Percentiles rank a stretch among this genome's conserved stretches.
Conservation (phyloP, 2,329 filamentous ascomycete species). For the Hypoxylon sp. region DNA sequence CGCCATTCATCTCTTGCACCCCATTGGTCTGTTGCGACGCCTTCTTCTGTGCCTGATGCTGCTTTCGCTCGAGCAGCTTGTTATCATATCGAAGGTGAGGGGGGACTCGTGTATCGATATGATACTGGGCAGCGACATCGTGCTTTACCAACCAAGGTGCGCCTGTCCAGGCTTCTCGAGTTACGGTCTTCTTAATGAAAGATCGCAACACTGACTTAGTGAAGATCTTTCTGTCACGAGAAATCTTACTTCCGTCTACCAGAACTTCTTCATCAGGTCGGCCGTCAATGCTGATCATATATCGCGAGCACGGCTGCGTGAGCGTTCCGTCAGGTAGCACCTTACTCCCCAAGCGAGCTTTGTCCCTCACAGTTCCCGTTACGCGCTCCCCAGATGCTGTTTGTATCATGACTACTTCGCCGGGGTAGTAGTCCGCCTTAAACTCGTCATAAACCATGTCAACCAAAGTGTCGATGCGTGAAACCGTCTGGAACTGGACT, state of each 20-base stretch:
- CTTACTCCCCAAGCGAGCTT: conserved; percentile 80
- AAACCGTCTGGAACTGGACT: conserved; percentile 91
- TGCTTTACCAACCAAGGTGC: conserved; percentile 96
- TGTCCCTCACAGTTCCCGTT: conserved; percentile 85
- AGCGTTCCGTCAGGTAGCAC: conserved; percentile 77
- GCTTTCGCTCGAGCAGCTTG: conserved; percentile 83
- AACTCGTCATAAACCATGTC: conserved; percentile 82
- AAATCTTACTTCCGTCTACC: conserved; percentile 86
- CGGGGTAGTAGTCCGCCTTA: conserved; percentile 91
- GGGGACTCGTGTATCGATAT: conserved; percentile 90
- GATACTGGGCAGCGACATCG: conserved; percentile 84
- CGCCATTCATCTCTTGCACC: conserved; percentile 60
- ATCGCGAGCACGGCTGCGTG: conserved; percentile 80
- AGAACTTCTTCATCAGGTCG: conserved; percentile 79
- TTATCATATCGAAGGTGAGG: conserved; percentile 85
- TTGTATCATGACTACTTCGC: conserved; percentile 84
- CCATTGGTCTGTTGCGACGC: conserved; percentile 59
- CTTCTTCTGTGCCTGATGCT: conserved; percentile 76
- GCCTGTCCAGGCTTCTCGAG: conserved; percentile 92
- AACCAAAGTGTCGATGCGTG: conserved; percentile 86
- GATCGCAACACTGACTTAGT: conserved; percentile 94
- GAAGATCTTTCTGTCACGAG: conserved; percentile 90
- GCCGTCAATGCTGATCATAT: conserved; percentile 82
- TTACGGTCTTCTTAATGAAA: conserved; percentile 96
- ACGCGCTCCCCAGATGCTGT: conserved; percentile 77